A percentile compares a stretch with the other conserved stretches of the same genome.
Evolutionary conservation across 2,329 filamentous ascomycete species (phyloP).

Genomic region (Epichloe brachyelytri): DNA sequence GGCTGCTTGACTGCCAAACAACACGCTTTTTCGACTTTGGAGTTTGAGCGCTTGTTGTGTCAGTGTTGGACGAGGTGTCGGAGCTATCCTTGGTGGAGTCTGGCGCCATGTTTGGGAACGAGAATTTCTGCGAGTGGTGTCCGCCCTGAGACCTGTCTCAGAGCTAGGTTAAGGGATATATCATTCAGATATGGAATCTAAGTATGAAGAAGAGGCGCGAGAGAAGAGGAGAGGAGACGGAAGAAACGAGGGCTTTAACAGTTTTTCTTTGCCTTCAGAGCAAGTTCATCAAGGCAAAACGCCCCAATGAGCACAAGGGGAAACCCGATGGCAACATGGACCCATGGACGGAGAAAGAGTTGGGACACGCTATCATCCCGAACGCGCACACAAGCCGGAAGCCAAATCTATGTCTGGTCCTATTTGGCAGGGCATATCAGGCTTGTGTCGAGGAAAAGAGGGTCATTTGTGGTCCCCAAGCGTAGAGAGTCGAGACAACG

Average conservation of each 20-base stretch:
- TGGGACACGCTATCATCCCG: background rate
- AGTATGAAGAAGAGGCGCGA: background rate
- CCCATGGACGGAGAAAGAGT: background rate
- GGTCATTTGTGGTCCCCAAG: slow-evolving; percentile 5
- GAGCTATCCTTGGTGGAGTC: slow-evolving; percentile 16
- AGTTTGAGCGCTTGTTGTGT: slow-evolving; percentile 13
- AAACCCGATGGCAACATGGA: background rate
- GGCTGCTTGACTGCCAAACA: slow-evolving; percentile 22
- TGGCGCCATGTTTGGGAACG: slow-evolving; percentile 10
- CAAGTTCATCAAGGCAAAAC: background rate
- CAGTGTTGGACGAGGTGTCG: slow-evolving; percentile 11
- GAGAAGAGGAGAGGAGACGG: background rate
- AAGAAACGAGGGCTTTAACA: background rate
- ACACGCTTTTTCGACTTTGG: slow-evolving; percentile 29
- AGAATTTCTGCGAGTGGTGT: slow-evolving; percentile 9
- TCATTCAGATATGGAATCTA: slow-evolving; percentile 2
- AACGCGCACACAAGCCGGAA: background rate
- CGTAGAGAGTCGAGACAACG: background rate
- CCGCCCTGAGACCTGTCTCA: slow-evolving; percentile 14
- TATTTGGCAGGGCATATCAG: background rate
- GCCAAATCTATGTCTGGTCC: slow-evolving; percentile 3
- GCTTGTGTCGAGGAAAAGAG: slow-evolving; percentile 4
- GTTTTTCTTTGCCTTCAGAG: background rate
- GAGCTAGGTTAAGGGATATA: background rate
- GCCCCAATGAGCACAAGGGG: background rate